Conservation (phyloP, 176 grass and related monocot genomes). For the Eragrostis curvula region DNA sequence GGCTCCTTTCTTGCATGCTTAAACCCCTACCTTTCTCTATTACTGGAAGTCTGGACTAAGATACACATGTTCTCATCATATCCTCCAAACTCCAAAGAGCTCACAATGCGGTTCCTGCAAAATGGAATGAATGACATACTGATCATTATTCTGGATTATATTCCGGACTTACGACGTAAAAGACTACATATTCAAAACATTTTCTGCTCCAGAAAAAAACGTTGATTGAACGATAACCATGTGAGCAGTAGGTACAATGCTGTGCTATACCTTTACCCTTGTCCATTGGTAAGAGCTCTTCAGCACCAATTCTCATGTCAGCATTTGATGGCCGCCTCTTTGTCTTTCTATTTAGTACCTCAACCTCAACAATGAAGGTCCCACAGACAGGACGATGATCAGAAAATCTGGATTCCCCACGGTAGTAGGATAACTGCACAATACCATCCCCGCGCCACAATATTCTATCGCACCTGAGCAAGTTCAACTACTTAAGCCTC, state of each 20-base stretch:
- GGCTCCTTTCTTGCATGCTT: not conserved
- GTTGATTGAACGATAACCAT: not conserved
- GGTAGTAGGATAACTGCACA: slow-evolving; percentile 72
- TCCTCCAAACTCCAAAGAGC: slow-evolving; percentile 12
- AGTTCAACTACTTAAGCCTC: slow-evolving; percentile 26
- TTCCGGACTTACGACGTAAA: not conserved
- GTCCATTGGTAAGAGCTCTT: slow-evolving; percentile 51
- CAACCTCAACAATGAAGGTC: slow-evolving; percentile 58
- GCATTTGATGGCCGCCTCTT: slow-evolving; percentile 40
- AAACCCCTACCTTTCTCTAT: not conserved
- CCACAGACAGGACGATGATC: slow-evolving; percentile 88
- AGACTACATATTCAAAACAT: not conserved
- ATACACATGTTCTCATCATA: not conserved
- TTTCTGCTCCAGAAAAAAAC: not conserved
- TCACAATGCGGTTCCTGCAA: slow-evolving; percentile 36
- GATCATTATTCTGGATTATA: not conserved
- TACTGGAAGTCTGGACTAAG: not conserved
- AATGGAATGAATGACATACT: slow-evolving; percentile 11
- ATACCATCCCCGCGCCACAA: slow-evolving; percentile 76
- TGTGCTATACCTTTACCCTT: slow-evolving; percentile 46
- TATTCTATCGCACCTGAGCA: slow-evolving; percentile 88
- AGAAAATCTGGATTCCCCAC: slow-evolving; percentile 75
- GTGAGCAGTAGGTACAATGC: not conserved
- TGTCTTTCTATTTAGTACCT: slow-evolving; percentile 46
- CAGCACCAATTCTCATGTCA: slow-evolving; percentile 63